These are phyloP conservation scores for Aureobasidium uvarum DNA, from an alignment of 2,329 filamentous ascomycete genomes.

Conservation along the genomic window DNA sequence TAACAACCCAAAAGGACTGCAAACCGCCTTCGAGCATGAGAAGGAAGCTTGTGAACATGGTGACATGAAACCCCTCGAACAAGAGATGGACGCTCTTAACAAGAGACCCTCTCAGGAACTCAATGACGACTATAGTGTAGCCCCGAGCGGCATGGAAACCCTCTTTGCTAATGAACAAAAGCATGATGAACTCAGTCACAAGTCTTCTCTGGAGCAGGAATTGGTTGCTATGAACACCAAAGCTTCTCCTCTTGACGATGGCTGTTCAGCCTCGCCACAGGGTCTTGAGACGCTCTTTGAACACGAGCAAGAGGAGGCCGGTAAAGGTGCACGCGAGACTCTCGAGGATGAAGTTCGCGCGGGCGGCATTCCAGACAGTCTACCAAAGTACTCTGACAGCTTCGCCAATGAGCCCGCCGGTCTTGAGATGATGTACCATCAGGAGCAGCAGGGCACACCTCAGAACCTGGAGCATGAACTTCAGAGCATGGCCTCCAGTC, in stretches of 20 bases:
- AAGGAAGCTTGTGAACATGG: conserved; percentile 14
- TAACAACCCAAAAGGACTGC: conserved; percentile 10
- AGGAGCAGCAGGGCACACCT: conserved; percentile 39
- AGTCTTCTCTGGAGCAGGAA: conserved; percentile 30
- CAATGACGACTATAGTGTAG: conserved; percentile 25
- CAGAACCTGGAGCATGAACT: conserved; percentile 30
- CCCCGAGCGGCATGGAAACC: conserved; percentile 51
- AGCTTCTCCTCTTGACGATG: conserved; percentile 9
- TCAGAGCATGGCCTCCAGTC: neutral
- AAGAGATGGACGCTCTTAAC: conserved; percentile 27
- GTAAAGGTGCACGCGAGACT: neutral
- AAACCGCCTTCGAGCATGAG: conserved; percentile 17
- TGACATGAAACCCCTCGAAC: conserved; percentile 28
- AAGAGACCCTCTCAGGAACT: neutral
- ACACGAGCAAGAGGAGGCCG: conserved; percentile 17
- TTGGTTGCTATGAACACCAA: conserved; percentile 20
- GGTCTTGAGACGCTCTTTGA: conserved; percentile 28
- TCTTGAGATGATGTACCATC: conserved; percentile 49
- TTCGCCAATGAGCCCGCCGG: conserved; percentile 42
- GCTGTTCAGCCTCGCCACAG: conserved; percentile 13
- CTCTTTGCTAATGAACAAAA: conserved; percentile 47
- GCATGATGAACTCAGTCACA: neutral
- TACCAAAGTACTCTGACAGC: neutral
- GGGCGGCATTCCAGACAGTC: neutral
- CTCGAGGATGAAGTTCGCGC: conserved; percentile 24